These are phyloP conservation scores for Ascosphaera aggregata DNA, from an alignment of 2,329 filamentous ascomycete genomes.

Conservation along the genomic window DNA sequence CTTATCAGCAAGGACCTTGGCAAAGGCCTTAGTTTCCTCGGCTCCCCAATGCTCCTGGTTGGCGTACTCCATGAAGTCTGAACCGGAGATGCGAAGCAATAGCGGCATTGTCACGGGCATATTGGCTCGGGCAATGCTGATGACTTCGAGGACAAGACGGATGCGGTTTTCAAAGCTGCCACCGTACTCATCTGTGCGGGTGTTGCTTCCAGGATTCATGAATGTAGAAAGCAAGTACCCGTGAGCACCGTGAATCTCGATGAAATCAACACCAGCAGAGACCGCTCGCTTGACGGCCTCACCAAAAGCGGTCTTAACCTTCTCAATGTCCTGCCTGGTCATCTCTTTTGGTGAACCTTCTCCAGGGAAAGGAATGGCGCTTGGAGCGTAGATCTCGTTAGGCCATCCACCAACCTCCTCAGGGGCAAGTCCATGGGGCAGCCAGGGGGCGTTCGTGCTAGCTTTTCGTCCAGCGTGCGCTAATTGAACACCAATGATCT, in stretches of 20 bases:
- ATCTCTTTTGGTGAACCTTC: too few relatives aligned
- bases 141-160: constrained; percentile 30
- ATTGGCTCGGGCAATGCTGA: constrained; percentile 29
- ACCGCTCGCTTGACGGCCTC: constrained; percentile 28
- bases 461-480: constrained; percentile 53
- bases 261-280: constrained; percentile 29
- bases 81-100: constrained; percentile 48
- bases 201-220: constrained; percentile 23
- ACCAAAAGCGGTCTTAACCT: constrained; percentile 19
- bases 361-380: constrained; percentile 37
- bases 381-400: constrained; percentile 31
- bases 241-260: constrained; percentile 27
- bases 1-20: constrained; percentile 39
- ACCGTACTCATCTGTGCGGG: constrained; percentile 26
- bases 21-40: constrained; percentile 39
- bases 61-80: constrained; percentile 48
- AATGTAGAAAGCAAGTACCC: constrained; percentile 31
- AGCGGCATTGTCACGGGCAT: constrained; percentile 48
- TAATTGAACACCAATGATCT: constrained; percentile 54
- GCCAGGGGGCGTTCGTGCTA: constrained; percentile 38
- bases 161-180: constrained; percentile 27
- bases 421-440: constrained; percentile 32
- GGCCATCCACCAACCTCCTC: constrained; percentile 31
- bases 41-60: constrained; percentile 39
- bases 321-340: constrained; percentile 20